Conservation (phyloP, 805 yeast species). For the Wickerhamomyces bisporus region DNA sequence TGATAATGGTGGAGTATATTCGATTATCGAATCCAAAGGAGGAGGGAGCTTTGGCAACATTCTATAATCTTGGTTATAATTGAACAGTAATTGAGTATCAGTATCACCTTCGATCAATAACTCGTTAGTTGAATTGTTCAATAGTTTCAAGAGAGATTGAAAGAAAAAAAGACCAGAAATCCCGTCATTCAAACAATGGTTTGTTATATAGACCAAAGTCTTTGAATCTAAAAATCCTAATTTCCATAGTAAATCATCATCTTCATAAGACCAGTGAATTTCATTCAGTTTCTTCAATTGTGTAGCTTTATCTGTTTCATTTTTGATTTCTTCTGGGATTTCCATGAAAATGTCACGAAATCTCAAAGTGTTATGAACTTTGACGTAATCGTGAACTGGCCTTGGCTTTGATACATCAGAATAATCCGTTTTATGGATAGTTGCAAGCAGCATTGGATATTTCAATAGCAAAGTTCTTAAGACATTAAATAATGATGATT, state of each 20-base stretch:
- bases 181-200: constrained; percentile 21
- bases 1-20: constrained; percentile 12
- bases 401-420: constrained; percentile 11
- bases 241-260: constrained; percentile 15
- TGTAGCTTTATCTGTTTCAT: constrained; percentile 1
- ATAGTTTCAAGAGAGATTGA: constrained; percentile 7
- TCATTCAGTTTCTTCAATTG: constrained; percentile 7
- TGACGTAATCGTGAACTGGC: constrained; percentile 16
- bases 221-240: constrained; percentile 11
- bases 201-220: constrained; percentile 15
- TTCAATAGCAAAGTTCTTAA: constrained; percentile 9
- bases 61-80: constrained; percentile 9
- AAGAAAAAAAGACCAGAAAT: constrained; percentile 11
- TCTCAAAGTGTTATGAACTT: constrained; percentile 9
- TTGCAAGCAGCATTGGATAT: constrained; percentile 15
- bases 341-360: constrained; percentile 12
- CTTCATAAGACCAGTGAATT: constrained; percentile 9
- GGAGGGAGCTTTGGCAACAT: constrained; percentile 13
- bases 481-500: constrained; percentile 3
- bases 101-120: too few species aligned
- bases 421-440: constrained; percentile 14
- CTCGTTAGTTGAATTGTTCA: constrained; percentile 1
- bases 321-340: constrained; percentile 6
- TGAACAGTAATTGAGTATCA: constrained; percentile 3
- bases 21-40: constrained; percentile 10